Evolutionary conservation across 805 yeast species (phyloP), one percentile per base, ranked within the genome.

Genomic region (Saturnispora saitoi): DNA sequence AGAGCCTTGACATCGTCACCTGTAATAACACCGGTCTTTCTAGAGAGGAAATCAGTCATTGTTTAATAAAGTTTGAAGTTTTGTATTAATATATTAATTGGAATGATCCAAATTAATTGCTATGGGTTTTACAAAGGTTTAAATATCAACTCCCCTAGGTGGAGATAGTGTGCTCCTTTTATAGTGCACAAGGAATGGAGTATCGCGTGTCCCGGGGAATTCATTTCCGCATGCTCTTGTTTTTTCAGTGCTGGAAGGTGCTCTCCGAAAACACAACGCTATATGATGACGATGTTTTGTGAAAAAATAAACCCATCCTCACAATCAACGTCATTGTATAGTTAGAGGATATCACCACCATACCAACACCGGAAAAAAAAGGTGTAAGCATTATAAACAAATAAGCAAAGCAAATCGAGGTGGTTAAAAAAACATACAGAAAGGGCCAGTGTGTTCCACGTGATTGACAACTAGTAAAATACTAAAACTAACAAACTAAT

Each of bases 11-110:
- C 99, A 68, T 93, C 99, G 65, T 91, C 97, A 68, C 99, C 99
- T 75, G 86, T 93, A 71, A 93, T 89, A 73, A 93, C 99, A 80
- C 99, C 99, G 69, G 93, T 66, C 74, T 93, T 90, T 78, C 95
- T 83, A 62, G 76, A 73, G 64, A 90, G 77, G 70, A 88, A 88
- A 64, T 83, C 89, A 65, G 64, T 62, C n/a, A 34, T 55, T 14
- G 6, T 44, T 29, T 32, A 20, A 43, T 26, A 11, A 31, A 20
- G 32, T 40, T 24, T 20, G 15, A 20, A 20, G 29, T 11, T 42
- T 20, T 15, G 26, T 28, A 19, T 17, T 41, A 17, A 44, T 24
- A 24, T 24, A 24, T 40, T 24, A 30, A 22, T 10, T 26, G 47
- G 37, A 20, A 30, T 28, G 20, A 36, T 15, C 38, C 38, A 34